phyloP scores from a whole-genome alignment of 2,329 filamentous ascomycete species.

The Fusarium nematophilum region DNA sequence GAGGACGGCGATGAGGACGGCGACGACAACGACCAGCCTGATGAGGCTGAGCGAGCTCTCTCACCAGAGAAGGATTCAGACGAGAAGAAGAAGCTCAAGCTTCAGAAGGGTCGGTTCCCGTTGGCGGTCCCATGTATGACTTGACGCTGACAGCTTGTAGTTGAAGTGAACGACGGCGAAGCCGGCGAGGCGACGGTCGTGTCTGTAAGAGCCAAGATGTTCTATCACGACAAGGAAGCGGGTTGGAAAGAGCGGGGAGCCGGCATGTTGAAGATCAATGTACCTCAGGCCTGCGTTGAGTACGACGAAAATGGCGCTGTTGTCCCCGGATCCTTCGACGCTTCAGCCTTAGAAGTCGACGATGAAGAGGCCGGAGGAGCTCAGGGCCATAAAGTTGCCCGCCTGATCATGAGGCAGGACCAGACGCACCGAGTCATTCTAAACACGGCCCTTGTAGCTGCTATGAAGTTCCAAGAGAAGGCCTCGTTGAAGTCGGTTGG shows the following conservation, averaged over 20 bases:
- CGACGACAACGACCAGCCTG: slow-evolving; percentile 56
- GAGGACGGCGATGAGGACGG: slow-evolving; percentile 52
- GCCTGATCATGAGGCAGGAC: slow-evolving; percentile 91
- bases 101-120: slow-evolving; percentile 74
- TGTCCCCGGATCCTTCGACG: slow-evolving; percentile 67
- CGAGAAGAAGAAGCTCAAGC: slow-evolving; percentile 73
- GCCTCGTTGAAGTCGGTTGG: slow-evolving; percentile 77
- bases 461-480: slow-evolving; percentile 83
- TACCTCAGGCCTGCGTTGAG: slow-evolving; percentile 67
- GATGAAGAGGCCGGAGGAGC: slow-evolving; percentile 48
- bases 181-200: slow-evolving; percentile 82
- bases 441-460: slow-evolving; percentile 83
- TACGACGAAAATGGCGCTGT: slow-evolving; percentile 63
- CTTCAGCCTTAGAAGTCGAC: slow-evolving; percentile 61
- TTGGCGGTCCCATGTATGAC: not conserved
- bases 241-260: slow-evolving; percentile 92
- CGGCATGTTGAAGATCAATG: slow-evolving; percentile 87
- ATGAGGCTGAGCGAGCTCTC: slow-evolving; percentile 58
- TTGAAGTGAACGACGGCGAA: slow-evolving; percentile 85
- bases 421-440: slow-evolving; percentile 88
- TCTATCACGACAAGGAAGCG: slow-evolving; percentile 76
- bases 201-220: slow-evolving; percentile 84
- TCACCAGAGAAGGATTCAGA: slow-evolving; percentile 67
- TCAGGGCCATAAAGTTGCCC: slow-evolving; percentile 63
- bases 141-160: slow-evolving; percentile 55